These are phyloP conservation scores for Carex pumila DNA, from an alignment of 176 grass and related monocot genomes.

Conservation along the genomic window DNA sequence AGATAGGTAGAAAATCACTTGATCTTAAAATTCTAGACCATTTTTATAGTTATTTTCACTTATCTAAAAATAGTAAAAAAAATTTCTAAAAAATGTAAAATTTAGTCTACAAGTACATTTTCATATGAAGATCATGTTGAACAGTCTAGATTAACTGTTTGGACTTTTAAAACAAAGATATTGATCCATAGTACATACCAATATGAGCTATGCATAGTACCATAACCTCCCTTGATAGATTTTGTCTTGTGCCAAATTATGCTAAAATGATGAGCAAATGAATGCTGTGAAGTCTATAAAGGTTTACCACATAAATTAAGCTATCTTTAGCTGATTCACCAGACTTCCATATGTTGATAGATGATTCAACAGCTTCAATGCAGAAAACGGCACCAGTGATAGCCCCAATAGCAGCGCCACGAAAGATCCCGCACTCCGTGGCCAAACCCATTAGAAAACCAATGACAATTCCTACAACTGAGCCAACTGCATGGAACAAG, in stretches of 20 bases:
- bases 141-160: no score
- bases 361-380: slow-evolving; percentile 88
- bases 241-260: background rate
- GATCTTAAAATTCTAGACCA: no score
- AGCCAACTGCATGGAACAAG: slow-evolving; percentile 48
- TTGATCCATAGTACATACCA: no score
- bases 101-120: no score
- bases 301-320: slow-evolving; percentile 71
- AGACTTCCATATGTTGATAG: slow-evolving; percentile 71
- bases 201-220: no score
- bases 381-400: slow-evolving; percentile 79
- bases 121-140: no score
- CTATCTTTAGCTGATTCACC: slow-evolving; percentile 71
- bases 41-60: no score
- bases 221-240: no score
- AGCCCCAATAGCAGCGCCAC: slow-evolving; percentile 73
- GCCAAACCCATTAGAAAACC: slow-evolving; percentile 76
- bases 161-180: no score
- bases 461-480: slow-evolving; percentile 61
- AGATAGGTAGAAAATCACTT: no score
- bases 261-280: background rate
- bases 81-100: no score
- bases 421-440: slow-evolving; percentile 64
- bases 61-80: no score
- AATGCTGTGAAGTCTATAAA: background rate